These are phyloP conservation scores for Sarcomyxa edulis DNA, from an alignment of 768 basidiomycete species.

Conservation along the genomic window DNA sequence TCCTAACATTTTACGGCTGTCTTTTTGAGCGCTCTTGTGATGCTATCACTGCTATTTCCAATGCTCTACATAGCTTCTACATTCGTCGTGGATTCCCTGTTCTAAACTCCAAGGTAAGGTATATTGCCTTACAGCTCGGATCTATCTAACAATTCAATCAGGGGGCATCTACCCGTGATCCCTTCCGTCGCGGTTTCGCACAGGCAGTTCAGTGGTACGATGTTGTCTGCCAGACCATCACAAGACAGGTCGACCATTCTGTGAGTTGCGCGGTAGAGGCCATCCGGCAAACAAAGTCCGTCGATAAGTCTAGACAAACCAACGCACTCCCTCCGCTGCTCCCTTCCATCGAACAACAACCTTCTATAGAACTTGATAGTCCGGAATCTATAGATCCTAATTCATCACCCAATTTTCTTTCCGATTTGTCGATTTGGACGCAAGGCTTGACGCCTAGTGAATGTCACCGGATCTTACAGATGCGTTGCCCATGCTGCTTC, in stretches of 20 bases:
- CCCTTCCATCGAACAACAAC: neutral
- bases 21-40: slow-evolving; percentile 32
- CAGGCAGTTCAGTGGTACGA: slow-evolving; percentile 24
- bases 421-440: too few relatives aligned
- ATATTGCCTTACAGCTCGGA: neutral
- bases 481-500: slow-evolving; percentile 7
- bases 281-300: neutral
- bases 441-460: slow-evolving; percentile 4
- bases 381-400: too few relatives aligned
- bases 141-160: slow-evolving; percentile 5
- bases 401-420: too few relatives aligned
- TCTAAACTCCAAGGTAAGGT: slow-evolving; percentile 12
- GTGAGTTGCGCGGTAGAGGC: slow-evolving; percentile 8
- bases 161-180: slow-evolving; percentile 19
- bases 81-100: slow-evolving; percentile 16
- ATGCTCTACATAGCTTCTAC: slow-evolving; percentile 24
- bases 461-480: neutral
- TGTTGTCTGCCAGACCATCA: slow-evolving; percentile 8
- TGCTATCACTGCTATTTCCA: slow-evolving; percentile 23
- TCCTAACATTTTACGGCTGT: slow-evolving; percentile 25
- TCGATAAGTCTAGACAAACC: neutral
- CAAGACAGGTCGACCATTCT: slow-evolving; percentile 14
- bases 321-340: neutral
- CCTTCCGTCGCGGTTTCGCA: slow-evolving; percentile 21
- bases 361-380: neutral